Evolutionary conservation across 163 green algal species (phyloP).

Genomic region (Coccomyxa subellipsoidea): DNA sequence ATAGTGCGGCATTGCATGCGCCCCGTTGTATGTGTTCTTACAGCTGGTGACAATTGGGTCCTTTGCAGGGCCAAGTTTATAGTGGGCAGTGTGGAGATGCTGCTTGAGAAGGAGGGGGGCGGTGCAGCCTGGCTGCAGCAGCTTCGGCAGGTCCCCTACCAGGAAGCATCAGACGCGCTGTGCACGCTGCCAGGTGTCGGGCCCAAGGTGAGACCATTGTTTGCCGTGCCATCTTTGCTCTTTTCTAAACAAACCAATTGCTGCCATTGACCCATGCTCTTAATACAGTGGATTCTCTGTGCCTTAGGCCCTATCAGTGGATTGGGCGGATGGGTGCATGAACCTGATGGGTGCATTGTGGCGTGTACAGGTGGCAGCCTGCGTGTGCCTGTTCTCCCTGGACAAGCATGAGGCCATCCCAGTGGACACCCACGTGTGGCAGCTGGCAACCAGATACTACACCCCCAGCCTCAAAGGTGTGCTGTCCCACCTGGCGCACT

Average conservation of each 20-base stretch:
- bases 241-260: neutral
- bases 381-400: slow-evolving; percentile 87
- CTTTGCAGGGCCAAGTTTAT: slow-evolving; percentile 79
- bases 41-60: neutral
- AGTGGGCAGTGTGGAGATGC: slow-evolving; percentile 50
- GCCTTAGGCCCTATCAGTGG: neutral
- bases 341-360: neutral
- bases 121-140: slow-evolving; percentile 72
- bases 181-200: slow-evolving; percentile 72
- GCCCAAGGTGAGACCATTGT: slow-evolving; percentile 64
- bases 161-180: slow-evolving; percentile 64
- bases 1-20: too few species aligned
- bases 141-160: slow-evolving; percentile 58
- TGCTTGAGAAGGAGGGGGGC: slow-evolving; percentile 63
- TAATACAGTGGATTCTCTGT: too few species aligned
- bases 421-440: slow-evolving; percentile 96
- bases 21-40: too few species aligned
- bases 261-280: too few species aligned
- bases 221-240: neutral
- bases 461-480: slow-evolving; percentile 55
- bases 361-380: slow-evolving; percentile 63
- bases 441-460: slow-evolving; percentile 76
- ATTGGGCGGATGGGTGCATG: neutral
- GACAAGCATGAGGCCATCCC: slow-evolving; percentile 86
- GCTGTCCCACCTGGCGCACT: neutral